phyloP scores from a whole-genome alignment of 208 protist genomes.

The Balamuthia mandrillaris region DNA sequence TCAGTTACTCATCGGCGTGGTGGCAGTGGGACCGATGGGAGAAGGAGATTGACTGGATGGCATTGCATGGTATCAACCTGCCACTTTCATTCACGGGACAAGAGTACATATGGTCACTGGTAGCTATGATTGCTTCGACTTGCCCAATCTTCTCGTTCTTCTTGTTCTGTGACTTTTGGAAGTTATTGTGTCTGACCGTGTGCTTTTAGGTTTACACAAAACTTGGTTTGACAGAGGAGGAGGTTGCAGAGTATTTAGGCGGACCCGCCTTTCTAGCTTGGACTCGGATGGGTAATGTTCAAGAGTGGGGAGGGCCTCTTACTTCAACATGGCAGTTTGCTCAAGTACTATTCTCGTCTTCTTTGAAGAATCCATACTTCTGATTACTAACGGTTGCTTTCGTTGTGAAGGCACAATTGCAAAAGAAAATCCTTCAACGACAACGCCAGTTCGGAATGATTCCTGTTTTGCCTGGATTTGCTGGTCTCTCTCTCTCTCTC shows the following conservation, averaged over 20 bases:
- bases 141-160: no score
- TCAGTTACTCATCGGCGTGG: conserved; percentile 54
- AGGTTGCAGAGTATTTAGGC: conserved; percentile 57
- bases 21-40: conserved; percentile 72
- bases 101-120: conserved; percentile 65
- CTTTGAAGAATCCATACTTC: not conserved
- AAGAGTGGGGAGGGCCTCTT: conserved; percentile 55
- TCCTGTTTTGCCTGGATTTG: conserved; percentile 55
- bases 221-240: conserved; percentile 45
- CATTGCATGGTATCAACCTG: conserved; percentile 71
- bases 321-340: conserved; percentile 16
- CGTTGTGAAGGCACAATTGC: conserved; percentile 34
- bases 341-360: not conserved
- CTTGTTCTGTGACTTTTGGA: no score
- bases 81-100: conserved; percentile 69
- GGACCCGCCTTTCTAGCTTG: conserved; percentile 68
- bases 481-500: conserved; percentile 3
- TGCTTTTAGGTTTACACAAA: conserved; percentile 33
- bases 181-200: no score
- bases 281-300: conserved; percentile 64
- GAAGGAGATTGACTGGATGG: conserved; percentile 73
- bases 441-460: conserved; percentile 55
- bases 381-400: not conserved
- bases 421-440: conserved; percentile 42
- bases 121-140: no score